These are phyloP conservation scores for Pestalotiopsis sp. DNA, from an alignment of 2,329 filamentous ascomycete genomes.

Conservation along the genomic window DNA sequence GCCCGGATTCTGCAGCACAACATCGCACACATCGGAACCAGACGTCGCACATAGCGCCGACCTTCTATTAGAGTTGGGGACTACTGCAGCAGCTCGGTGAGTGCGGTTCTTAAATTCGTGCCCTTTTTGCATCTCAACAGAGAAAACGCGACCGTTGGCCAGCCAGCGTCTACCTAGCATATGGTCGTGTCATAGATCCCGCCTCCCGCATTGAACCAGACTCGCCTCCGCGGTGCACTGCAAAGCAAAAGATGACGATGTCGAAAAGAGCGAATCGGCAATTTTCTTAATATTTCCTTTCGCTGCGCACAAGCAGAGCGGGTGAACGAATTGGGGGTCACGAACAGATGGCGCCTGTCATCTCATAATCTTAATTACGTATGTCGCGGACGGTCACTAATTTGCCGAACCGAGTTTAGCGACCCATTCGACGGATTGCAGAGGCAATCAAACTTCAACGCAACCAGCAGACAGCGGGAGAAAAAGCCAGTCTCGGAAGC, in stretches of 20 bases:
- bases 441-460: conserved; percentile 11
- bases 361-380: conserved; percentile 11
- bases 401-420: conserved; percentile 12
- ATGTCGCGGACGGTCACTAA: conserved; percentile 7
- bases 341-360: conserved; percentile 7
- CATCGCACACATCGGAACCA: neutral
- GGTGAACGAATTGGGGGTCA: neutral
- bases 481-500: conserved; percentile 9
- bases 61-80: neutral
- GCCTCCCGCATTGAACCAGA: neutral
- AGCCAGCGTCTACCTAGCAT: conserved; percentile 1
- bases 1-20: neutral
- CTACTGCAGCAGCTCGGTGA: conserved; percentile 6
- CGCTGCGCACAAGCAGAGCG: neutral
- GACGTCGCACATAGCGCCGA: conserved; percentile 5
- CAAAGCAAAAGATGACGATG: neutral
- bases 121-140: neutral
- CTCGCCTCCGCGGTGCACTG: neutral
- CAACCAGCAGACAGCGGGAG: conserved; percentile 3
- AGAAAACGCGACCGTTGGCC: neutral
- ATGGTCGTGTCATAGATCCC: neutral
- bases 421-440: conserved; percentile 8
- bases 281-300: neutral
- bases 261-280: neutral
- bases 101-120: neutral